Evolutionary conservation across 768 basidiomycete species (phyloP), one percentile per base, ranked within the genome.

Genomic region (Gloeophyllum trabeum): DNA sequence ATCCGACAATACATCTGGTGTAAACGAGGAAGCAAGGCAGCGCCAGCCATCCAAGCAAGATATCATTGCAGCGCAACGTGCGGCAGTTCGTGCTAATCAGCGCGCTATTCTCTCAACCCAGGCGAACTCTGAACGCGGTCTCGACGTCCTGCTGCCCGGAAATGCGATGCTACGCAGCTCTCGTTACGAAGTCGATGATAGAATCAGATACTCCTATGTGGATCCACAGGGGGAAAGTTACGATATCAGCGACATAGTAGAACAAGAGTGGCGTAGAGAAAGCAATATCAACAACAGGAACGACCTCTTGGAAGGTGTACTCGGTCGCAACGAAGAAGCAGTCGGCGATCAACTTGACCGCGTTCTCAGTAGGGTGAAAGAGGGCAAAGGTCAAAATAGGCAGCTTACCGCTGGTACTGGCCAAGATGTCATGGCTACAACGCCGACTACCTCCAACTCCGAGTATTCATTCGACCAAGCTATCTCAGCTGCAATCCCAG

Each of bases 161-260:
- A 85, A 85, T 46, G 86, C 79, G 0, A 76, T 87, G 54, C 70
- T 98, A 6, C 81, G 94, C 23, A 92, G 89, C 51, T 79, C 85
- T 4, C 70, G 89, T 5, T 78, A 80, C 48, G 76, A 88, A 18
- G 56, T 62, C 4, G 76, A 72, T 32, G 83, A 88, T 48, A 66
- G 69, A 36, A 82, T 91, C 63, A 81, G 93, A 0, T 99, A 99
- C 58, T 96, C 93, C 28, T 97, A 90, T 57, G 84, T 97, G 32
- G 81, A 90, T 47, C 71, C 77, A 2, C 89, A 92, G 47, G 94
- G 92, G 2, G 88, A 88, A 62, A 84, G 83, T 0, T 85, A 81
- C 53, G 94, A 98, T 58, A 90, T 98, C 56, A 91, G 88, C 52
- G 84, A 94, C 48, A 81, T 96, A 39, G 73, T 97, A 37, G 90